Conservation (phyloP, 352 stramenopile species). For the Globisporangium canariense region DNA sequence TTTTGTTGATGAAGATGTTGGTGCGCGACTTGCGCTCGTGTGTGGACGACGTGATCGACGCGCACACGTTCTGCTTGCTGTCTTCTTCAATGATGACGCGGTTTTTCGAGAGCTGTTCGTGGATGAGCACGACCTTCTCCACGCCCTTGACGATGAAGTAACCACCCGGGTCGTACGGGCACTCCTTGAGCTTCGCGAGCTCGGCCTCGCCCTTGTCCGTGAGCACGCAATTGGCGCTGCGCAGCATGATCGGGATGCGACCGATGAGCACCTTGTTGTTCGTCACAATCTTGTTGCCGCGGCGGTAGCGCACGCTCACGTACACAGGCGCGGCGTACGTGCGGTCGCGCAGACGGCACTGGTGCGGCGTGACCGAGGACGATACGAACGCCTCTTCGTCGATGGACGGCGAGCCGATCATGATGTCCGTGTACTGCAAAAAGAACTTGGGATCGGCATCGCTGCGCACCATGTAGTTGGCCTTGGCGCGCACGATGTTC, state of each 20-base stretch:
- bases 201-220: constrained; percentile 92
- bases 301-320: constrained; percentile 98
- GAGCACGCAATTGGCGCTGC: constrained; percentile 95
- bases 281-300: constrained; percentile 97
- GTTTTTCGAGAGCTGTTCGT: constrained; percentile 99
- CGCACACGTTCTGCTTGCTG: constrained; percentile 87
- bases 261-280: constrained; percentile 97
- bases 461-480: constrained; percentile 88
- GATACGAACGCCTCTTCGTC: constrained; percentile 96
- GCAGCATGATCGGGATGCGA: constrained; percentile 98
- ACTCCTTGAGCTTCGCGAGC: constrained; percentile 97
- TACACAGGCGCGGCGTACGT: constrained; percentile 99
- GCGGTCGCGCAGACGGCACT: constrained; percentile 98
- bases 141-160: constrained; percentile 99
- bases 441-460: constrained; percentile 99
- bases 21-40: constrained; percentile 97
- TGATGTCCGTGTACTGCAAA: constrained; percentile 98
- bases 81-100: constrained; percentile 99
- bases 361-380: constrained; percentile 93
- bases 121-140: constrained; percentile 99
- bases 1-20: constrained; percentile 98
- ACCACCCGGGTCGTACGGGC: constrained; percentile 98
- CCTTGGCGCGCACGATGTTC: constrained; percentile 96
- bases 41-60: constrained; percentile 97
- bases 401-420: constrained; percentile 94